Conservation (phyloP, 495 filamentous ascomycete genomes). For the Neurospora cerealis region DNA sequence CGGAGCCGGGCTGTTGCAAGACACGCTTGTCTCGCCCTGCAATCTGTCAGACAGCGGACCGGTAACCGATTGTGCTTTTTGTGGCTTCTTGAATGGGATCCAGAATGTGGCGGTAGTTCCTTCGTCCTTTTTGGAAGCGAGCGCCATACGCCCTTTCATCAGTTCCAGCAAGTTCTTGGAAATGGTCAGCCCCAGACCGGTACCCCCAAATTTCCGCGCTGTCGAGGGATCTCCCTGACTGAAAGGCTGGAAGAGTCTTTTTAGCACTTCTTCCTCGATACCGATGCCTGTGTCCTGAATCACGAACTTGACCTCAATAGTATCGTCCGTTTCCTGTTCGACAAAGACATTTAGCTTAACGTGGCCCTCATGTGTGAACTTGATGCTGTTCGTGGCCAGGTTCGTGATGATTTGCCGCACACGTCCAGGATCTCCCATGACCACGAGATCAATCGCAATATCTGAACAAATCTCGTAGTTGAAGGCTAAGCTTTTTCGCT, state of each 20-base stretch:
- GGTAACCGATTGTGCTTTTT: conserved; percentile 19
- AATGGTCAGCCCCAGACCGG: conserved; percentile 72
- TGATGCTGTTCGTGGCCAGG: conserved; percentile 79
- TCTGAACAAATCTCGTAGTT: conserved; percentile 33
- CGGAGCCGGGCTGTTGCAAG: conserved; percentile 39
- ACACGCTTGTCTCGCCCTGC: conserved; percentile 52
- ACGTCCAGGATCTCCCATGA: conserved; percentile 69
- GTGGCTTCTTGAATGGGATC: conserved; percentile 56
- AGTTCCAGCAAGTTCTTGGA: conserved; percentile 68
- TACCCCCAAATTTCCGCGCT: conserved; percentile 67
- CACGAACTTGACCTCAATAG: conserved; percentile 45
- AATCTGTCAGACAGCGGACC: conserved; percentile 48
- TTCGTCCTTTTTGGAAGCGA: conserved; percentile 44
- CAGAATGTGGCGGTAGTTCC: conserved; percentile 60
- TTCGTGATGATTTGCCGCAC: conserved; percentile 80
- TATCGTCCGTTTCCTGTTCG: conserved; percentile 37
- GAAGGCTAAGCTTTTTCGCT: conserved; percentile 50
- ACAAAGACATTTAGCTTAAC: conserved; percentile 45
- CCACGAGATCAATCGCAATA: conserved; percentile 34
- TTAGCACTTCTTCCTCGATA: conserved; percentile 63
- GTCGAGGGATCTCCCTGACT: conserved; percentile 76
- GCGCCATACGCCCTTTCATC: conserved; percentile 68
- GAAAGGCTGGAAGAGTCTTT: conserved; percentile 75
- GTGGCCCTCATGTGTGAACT: conserved; percentile 69
- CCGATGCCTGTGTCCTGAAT: conserved; percentile 81